A percentile compares a stretch with the other conserved stretches of the same genome.
Evolutionary conservation across 306 rosid species (phyloP).

Genomic region (Prunus mongolica): DNA sequence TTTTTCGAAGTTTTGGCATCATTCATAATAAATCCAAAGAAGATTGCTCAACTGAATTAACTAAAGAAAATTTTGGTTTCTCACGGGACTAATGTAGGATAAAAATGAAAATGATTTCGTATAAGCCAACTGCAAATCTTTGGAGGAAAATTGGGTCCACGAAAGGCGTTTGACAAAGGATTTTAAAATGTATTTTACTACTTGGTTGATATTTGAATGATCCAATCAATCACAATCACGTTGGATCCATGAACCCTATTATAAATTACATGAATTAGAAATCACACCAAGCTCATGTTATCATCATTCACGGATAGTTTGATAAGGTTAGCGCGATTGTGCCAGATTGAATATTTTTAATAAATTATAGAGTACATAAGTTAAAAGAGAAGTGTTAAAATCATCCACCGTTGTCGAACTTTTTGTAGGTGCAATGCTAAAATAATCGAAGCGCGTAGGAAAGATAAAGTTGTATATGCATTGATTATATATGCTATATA

Average conservation of each 20-base stretch:
- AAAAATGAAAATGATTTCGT: background rate
- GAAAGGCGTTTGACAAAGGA: background rate
- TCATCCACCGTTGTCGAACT: too few relatives aligned
- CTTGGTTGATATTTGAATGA: background rate
- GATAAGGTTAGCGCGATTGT: background rate
- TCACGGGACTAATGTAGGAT: background rate
- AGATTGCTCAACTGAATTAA: too few relatives aligned
- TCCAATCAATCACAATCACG: constrained; percentile 1
- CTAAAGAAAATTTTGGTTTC: background rate
- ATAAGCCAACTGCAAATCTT: background rate
- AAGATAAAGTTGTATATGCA: background rate
- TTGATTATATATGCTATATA: background rate
- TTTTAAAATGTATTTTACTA: background rate
- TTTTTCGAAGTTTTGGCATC: background rate
- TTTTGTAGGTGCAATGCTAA: too few relatives aligned
- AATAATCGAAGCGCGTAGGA: background rate
- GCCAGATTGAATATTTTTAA: background rate
- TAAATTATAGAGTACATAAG: background rate
- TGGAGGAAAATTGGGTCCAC: background rate
- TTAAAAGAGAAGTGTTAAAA: too few relatives aligned
- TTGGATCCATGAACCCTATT: background rate
- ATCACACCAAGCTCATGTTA: background rate
- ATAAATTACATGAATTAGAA: background rate
- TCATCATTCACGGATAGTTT: background rate
- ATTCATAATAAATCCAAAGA: too few relatives aligned